Base-by-base conservation (phyloP, 2,329 filamentous ascomycete species). In the Biscogniauxia marginata region DNA sequence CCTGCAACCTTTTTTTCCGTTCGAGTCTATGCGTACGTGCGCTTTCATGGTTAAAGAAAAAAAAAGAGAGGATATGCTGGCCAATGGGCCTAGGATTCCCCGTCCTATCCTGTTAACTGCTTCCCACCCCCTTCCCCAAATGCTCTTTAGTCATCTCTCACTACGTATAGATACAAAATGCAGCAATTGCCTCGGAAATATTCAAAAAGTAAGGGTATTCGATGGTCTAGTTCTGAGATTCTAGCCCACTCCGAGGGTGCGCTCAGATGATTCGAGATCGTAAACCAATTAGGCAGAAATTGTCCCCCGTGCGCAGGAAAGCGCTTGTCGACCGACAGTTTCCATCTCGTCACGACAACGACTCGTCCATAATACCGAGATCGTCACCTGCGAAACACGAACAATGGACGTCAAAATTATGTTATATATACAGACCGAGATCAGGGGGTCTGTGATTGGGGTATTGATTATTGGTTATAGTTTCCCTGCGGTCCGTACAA, bases 401-500 rank as follows among this genome's bases (percentile, higher is more conserved):
- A 52, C 7, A 57, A 46, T 25, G 7, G n/a, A 34, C 11, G 18
- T 21, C 44, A 20, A 44, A 57, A 55, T 49, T 39, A 52, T 44
- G 56, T n/a, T 9, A 56, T 68, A 69, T 69, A 67, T 67, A 69
- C 64, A 67, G 54, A 56, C 57, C 53, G 53, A 56, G 54, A 62
- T 58, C 59, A 58, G 55, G 58, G 52, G 49, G 53, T 54, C 39
- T 13, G 43, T 11, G 46, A 48, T 54, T 18, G 25, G 19, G 50
- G 18, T 45, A 46, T 43, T 19, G 7, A 9, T 61, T 55, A 71
- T 71, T 71, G 74, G 56, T 71, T 71, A 66, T 76, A 79, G 58
- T 69, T 74, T 18, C 72, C 70, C 47, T 76, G 74, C 0, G 76
- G 71, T 2, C 71, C 74, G 55, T 79, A 81, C 50, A 82, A 55